A percentile compares a stretch with the other conserved stretches of the same genome.
Evolutionary conservation across 371 early-diverging fungal species (phyloP).

Genomic region (Encephalitozoon hellem): DNA sequence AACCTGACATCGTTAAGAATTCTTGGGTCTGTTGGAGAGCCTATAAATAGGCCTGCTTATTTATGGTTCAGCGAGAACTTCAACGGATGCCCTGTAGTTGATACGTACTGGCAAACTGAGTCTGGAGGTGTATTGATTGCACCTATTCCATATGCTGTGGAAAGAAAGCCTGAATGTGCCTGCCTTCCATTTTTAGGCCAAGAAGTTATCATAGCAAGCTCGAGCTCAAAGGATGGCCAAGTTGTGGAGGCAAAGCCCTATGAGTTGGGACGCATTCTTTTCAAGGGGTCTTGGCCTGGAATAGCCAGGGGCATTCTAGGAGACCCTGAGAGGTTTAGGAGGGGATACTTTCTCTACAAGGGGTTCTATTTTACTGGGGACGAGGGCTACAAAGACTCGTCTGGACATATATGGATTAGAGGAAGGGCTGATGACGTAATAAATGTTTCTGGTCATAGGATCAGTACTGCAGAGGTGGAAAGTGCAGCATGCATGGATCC

Average conservation of each 20-base stretch:
- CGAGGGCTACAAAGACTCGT: conserved; percentile 65
- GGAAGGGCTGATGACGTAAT: conserved; percentile 86
- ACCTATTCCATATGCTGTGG: conserved; percentile 73
- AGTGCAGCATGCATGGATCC: conserved; percentile 70
- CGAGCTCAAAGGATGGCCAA: conserved; percentile 49
- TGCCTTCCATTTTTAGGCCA: conserved; percentile 90
- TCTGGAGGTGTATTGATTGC: conserved; percentile 82
- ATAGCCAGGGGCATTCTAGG: conserved; percentile 81
- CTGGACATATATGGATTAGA: conserved; percentile 78
- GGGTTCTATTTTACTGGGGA: conserved; percentile 74
- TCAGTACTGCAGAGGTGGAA: conserved; percentile 87
- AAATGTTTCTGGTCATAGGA: conserved; percentile 88
- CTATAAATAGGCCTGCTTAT: conserved; percentile 89
- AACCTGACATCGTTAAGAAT: conserved; percentile 65
- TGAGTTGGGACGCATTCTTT: conserved; percentile 78
- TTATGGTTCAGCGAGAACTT: conserved; percentile 80
- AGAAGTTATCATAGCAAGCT: conserved; percentile 71
- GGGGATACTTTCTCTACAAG: conserved; percentile 77
- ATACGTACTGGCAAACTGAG: conserved; percentile 91
- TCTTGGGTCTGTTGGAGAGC: conserved; percentile 90
- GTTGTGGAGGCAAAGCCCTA: conserved; percentile 13
- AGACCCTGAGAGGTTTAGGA: conserved; percentile 74
- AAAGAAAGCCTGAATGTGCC: conserved; percentile 83
- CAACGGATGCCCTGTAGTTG: conserved; percentile 75
- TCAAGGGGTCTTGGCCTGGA: conserved; percentile 80